Evolutionary conservation across 495 filamentous ascomycete genomes (phyloP).

Genomic region (Delitschia confertaspora): DNA sequence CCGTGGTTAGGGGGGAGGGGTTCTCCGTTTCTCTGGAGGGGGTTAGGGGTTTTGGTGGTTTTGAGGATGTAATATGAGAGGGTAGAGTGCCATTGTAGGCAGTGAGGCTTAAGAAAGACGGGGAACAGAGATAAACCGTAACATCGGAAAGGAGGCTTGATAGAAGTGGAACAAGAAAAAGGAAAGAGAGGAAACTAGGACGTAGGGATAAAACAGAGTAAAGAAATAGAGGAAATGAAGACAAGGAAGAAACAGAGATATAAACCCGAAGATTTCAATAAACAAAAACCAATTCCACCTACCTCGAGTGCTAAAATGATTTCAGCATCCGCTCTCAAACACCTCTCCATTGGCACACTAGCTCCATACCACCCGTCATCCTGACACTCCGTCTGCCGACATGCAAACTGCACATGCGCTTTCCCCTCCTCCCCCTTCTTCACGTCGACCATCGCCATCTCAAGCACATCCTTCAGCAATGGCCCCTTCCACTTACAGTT

Average conservation of each 20-base stretch:
- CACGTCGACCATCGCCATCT: constrained; percentile 33
- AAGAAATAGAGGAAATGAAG: not conserved
- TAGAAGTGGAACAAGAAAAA: not conserved
- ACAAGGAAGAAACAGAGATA: not conserved
- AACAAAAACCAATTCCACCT: constrained; percentile 6
- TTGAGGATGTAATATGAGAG: no score
- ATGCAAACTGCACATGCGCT: constrained; percentile 48
- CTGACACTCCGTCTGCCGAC: constrained; percentile 42
- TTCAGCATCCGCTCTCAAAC: constrained; percentile 40
- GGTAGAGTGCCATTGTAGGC: no score
- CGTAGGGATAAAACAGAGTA: not conserved
- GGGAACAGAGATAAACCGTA: no score
- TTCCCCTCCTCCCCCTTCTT: constrained; percentile 19
- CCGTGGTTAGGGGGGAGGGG: constrained; percentile 34
- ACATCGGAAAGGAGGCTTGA: no score
- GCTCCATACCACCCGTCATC: constrained; percentile 50
- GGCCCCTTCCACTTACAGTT: constrained; percentile 52
- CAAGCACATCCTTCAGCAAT: constrained; percentile 46
- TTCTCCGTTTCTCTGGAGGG: constrained; percentile 32
- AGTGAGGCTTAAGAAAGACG: no score
- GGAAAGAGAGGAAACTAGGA: not conserved
- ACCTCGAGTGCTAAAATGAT: constrained; percentile 49
- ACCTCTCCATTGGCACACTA: constrained; percentile 43
- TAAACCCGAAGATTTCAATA: not conserved
- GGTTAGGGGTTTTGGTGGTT: not conserved